These are phyloP conservation scores for Ceraceosorus guamensis DNA, from an alignment of 1,284 basidiomycete species.

Conservation along the genomic window DNA sequence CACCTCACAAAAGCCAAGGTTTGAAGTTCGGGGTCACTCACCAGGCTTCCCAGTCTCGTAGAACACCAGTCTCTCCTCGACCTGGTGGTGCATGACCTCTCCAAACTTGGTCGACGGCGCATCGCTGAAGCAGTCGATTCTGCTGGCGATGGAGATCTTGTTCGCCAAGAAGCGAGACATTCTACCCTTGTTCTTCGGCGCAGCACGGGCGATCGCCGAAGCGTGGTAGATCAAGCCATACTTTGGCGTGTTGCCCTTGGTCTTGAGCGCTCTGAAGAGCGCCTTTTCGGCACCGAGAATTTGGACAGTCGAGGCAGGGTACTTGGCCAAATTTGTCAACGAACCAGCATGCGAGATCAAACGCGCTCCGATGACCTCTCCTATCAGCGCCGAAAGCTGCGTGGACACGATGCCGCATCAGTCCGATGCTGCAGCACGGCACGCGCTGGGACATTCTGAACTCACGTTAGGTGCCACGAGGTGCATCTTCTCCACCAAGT, in stretches of 20 bases:
- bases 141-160: slow-evolving; percentile 95
- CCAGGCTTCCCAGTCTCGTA: slow-evolving; percentile 62
- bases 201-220: slow-evolving; percentile 74
- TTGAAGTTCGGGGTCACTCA: too few species aligned
- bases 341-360: slow-evolving; percentile 97
- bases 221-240: slow-evolving; percentile 59
- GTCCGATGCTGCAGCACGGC: background rate
- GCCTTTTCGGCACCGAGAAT: slow-evolving; percentile 98
- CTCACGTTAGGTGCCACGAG: slow-evolving; percentile 82
- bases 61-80: slow-evolving; percentile 90
- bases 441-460: background rate
- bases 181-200: slow-evolving; percentile 91
- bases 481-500: slow-evolving; percentile 96
- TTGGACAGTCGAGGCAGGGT: slow-evolving; percentile 95
- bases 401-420: background rate
- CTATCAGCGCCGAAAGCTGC: slow-evolving; percentile 71
- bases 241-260: slow-evolving; percentile 98
- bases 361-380: slow-evolving; percentile 89
- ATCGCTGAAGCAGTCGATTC: slow-evolving; percentile 94
- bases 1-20: too few species aligned
- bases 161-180: slow-evolving; percentile 73
- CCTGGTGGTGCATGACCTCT: slow-evolving; percentile 83
- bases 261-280: slow-evolving; percentile 93
- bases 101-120: slow-evolving; percentile 83
- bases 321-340: slow-evolving; percentile 93